Base-by-base conservation (phyloP, 2,329 filamentous ascomycete species). In the Chaetoscypha palmicola region DNA sequence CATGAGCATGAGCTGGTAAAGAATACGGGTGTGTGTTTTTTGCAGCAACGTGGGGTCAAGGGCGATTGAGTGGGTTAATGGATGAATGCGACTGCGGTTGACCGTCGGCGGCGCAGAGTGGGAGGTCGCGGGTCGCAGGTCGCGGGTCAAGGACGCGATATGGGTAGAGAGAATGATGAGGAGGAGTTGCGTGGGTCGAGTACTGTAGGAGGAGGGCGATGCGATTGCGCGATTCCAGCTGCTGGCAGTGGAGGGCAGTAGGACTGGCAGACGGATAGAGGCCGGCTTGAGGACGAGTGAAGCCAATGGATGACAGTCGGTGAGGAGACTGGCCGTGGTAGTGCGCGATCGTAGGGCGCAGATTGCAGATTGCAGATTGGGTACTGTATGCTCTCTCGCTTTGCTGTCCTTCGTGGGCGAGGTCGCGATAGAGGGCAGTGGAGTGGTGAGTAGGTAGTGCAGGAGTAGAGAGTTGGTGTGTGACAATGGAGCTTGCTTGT, bases 1-100 rank as follows among this genome's bases (percentile, higher is more conserved):
- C 39, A 42, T 42, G 39, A 42, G 30, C 28, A 33, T 33, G 28
- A 41, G 39, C 39, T 42, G 39, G 39, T 34, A 42, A 41, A 32
- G 28, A 22, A 22, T 9, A 30, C 23, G 37, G 37, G n/a, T 10
- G 37, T 28, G 37, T 10, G 22, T 4, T 39, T 17, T 39, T 19
- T 39, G 21, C 14, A 3, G 4, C 12, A 41, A 41, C 38, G 38
- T 41, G 38, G 38, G 38, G 38, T 41, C 28, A 24, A 40, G 38
- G n/a, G 38, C 17, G 20, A 22, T 8, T 11, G 17, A 10, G 34
- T 37, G 34, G 32, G 17, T 34, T 34, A 20, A 37, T 36, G 19
- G 33, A 19, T 20, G 33, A 36, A 36, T 36, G 19, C 19, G 33
- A 36, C 12, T 28, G 33, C 33, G 33, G 33, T 36, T 36, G 33